A percentile compares a stretch with the other conserved stretches of the same genome.
Evolutionary conservation across 2,329 filamentous ascomycete genomes (phyloP).

Genomic region (Cercospora zeina): DNA sequence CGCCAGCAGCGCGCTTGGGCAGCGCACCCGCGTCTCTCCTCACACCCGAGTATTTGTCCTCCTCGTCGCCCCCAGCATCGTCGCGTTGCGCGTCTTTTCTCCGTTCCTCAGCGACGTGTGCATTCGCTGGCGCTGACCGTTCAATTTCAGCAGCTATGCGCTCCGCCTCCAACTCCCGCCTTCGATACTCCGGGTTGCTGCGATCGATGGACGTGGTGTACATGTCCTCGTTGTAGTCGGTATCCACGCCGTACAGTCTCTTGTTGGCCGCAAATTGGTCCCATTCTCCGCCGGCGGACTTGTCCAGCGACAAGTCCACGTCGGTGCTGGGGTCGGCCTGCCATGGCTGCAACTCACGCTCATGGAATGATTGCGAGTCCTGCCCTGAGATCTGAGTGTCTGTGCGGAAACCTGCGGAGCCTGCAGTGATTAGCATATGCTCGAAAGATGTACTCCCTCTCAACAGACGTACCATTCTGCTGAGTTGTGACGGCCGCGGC

Average conservation of each 20-base stretch:
- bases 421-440: slow-evolving; percentile 48
- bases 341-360: slow-evolving; percentile 80
- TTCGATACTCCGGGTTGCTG: slow-evolving; percentile 76
- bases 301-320: slow-evolving; percentile 65
- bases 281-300: slow-evolving; percentile 58
- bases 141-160: slow-evolving; percentile 89
- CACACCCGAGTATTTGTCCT: slow-evolving; percentile 97
- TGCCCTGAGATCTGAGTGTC: slow-evolving; percentile 80
- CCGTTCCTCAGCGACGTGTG: slow-evolving; percentile 82
- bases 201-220: slow-evolving; percentile 93
- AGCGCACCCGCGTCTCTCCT: slow-evolving; percentile 67
- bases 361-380: slow-evolving; percentile 58
- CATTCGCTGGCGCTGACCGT: slow-evolving; percentile 67
- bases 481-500: slow-evolving; percentile 54
- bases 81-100: slow-evolving; percentile 67
- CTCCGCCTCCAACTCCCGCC: slow-evolving; percentile 75
- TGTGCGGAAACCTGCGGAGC: slow-evolving; percentile 71
- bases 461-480: slow-evolving; percentile 57
- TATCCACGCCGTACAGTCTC: slow-evolving; percentile 79
- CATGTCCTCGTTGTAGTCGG: slow-evolving; percentile 88
- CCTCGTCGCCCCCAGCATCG: slow-evolving; percentile 74
- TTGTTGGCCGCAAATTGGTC: slow-evolving; percentile 95
- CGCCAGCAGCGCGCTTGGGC: slow-evolving; percentile 60
- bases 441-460: not conserved
- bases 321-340: slow-evolving; percentile 60